phyloP scores from a whole-genome alignment of 257 asterid genomes.

The Nicotiana knightiana region DNA sequence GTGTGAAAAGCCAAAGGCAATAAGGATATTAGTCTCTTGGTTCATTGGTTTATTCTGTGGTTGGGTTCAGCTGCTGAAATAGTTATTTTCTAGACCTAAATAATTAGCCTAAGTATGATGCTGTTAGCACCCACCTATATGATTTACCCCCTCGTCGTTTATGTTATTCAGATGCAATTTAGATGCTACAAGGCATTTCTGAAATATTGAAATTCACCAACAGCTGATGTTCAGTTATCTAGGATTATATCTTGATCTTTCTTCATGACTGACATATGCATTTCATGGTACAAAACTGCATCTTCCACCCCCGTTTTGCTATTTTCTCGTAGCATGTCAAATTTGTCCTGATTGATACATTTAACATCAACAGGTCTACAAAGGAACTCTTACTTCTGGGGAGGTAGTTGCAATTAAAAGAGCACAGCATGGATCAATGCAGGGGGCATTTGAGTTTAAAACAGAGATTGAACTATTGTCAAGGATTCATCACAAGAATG shows the following conservation, averaged over 20 bases:
- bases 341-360: conserved; percentile 6
- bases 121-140: background rate
- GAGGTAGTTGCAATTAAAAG: conserved; percentile 80
- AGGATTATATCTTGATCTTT: background rate
- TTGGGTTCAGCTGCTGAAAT: background rate
- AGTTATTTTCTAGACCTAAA: background rate
- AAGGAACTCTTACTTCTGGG: conserved; percentile 47
- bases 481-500: conserved; percentile 84
- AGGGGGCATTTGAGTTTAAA: conserved; percentile 78
- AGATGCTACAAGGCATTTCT: background rate
- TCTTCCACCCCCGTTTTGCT: background rate
- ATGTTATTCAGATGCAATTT: background rate
- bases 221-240: background rate
- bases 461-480: conserved; percentile 91
- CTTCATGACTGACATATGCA: background rate
- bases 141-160: background rate
- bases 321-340: background rate
- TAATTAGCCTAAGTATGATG: background rate
- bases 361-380: conserved; percentile 53
- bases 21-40: background rate
- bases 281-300: background rate
- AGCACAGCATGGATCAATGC: conserved; percentile 93
- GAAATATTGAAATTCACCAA: background rate
- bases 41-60: background rate
- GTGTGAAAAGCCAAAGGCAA: background rate